phyloP scores from a whole-genome alignment of 2,329 filamentous ascomycete species.

The Ascochyta fabae region DNA sequence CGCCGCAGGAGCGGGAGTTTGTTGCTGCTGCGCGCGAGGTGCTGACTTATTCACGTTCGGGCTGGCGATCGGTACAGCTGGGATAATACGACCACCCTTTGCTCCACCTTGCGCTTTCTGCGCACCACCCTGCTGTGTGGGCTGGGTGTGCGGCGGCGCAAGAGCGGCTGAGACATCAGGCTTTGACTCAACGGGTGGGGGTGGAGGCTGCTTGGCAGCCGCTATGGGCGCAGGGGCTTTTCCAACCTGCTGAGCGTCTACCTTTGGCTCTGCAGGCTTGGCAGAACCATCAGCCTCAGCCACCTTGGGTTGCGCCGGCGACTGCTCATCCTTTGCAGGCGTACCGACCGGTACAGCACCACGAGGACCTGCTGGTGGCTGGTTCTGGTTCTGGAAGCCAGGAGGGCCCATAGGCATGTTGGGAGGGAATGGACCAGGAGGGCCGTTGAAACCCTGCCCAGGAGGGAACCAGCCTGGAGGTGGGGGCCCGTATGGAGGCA shows the following conservation, averaged over 20 bases:
- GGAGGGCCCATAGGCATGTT: conserved; percentile 66
- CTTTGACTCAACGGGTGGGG: conserved; percentile 73
- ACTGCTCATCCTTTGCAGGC: conserved; percentile 38
- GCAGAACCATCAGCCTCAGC: conserved; percentile 56
- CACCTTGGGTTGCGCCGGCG: conserved; percentile 42
- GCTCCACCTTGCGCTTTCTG: conserved; percentile 52
- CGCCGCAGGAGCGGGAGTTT: conserved; percentile 49
- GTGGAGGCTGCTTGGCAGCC: conserved; percentile 59
- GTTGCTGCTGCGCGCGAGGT: conserved; percentile 48
- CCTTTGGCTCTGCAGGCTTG: conserved; percentile 63
- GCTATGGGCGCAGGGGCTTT: conserved; percentile 50
- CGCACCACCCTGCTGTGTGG: conserved; percentile 39
- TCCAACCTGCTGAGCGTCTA: conserved; percentile 50
- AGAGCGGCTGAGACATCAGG: conserved; percentile 65
- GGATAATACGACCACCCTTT: conserved; percentile 63
- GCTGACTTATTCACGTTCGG: conserved; percentile 42
- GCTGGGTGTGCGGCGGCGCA: conserved; percentile 56
- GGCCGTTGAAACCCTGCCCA: conserved; percentile 76
- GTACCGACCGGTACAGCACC: conserved; percentile 41
- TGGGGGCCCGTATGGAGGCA: conserved; percentile 75
- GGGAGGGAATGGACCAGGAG: conserved; percentile 68
- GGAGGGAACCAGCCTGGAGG: conserved; percentile 75
- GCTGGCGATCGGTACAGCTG: conserved; percentile 69
- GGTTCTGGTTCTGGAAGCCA: conserved; percentile 51
- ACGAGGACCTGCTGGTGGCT: conserved; percentile 48